Evolutionary conservation across 2,329 filamentous ascomycete species (phyloP).

Genomic region (Diplocarpon rosae): DNA sequence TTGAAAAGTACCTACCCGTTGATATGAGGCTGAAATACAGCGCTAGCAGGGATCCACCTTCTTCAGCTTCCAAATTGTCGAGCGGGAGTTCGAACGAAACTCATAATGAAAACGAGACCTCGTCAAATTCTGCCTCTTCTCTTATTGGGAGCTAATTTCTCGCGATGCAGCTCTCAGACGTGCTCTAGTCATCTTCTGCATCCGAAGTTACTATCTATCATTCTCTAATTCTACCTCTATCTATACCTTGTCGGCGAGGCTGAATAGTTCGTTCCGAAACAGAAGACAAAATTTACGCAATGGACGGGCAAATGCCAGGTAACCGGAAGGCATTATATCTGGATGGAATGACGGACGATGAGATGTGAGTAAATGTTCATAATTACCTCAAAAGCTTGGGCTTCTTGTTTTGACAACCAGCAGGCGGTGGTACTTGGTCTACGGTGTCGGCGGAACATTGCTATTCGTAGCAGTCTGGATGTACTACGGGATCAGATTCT

Average conservation of each 20-base stretch:
- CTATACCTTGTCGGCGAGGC: neutral
- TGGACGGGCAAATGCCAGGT: neutral
- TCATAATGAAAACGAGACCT: neutral
- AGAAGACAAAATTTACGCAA: neutral
- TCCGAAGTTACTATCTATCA: neutral
- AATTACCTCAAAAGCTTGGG: too few species aligned
- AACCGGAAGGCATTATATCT: slow-evolving; percentile 5
- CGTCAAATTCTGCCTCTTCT: neutral
- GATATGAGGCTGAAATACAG: neutral
- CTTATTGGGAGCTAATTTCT: neutral
- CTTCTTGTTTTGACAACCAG: neutral
- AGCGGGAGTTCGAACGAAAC: neutral
- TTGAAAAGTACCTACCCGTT: neutral
- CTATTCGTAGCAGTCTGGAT: slow-evolving; percentile 16
- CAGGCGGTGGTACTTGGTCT: slow-evolving; percentile 15
- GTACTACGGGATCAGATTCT: slow-evolving; percentile 14
- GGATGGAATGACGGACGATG: slow-evolving; percentile 14
- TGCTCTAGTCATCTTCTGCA: neutral
- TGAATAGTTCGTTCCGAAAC: neutral
- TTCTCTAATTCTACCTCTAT: neutral
- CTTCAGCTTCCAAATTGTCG: slow-evolving; percentile 17
- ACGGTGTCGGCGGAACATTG: slow-evolving; percentile 13
- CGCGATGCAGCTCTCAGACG: neutral
- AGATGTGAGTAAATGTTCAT: slow-evolving; percentile 15
- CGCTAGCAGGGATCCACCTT: slow-evolving; percentile 17